Conservation (phyloP, 352 stramenopile genomes). For the Phytopythium cucurbitacearum region DNA sequence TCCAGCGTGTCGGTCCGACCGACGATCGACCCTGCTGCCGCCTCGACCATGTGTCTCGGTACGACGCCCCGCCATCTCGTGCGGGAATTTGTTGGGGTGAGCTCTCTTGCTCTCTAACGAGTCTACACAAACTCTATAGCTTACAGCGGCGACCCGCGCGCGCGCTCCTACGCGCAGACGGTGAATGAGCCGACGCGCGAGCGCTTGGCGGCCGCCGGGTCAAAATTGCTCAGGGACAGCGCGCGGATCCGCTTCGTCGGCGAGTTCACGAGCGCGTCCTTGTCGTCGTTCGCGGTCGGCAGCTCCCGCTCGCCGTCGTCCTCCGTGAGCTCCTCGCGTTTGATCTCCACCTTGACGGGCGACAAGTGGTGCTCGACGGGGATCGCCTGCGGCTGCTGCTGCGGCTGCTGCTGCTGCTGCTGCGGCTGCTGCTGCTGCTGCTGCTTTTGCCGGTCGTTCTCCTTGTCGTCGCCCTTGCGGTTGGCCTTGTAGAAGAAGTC, state of each 20-base stretch:
- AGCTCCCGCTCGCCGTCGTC: not conserved
- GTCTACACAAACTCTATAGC: too few species aligned
- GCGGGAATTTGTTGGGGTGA: too few species aligned
- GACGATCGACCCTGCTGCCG: too few species aligned
- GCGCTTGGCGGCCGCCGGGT: conserved; percentile 50
- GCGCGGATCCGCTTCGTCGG: conserved; percentile 76
- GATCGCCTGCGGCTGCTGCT: too few species aligned
- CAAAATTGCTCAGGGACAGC: conserved; percentile 59
- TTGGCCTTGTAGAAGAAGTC: conserved; percentile 85
- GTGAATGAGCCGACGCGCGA: conserved; percentile 65
- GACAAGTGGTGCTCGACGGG: not conserved
- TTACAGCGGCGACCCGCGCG: too few species aligned
- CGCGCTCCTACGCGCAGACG: conserved; percentile 19
- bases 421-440: not conserved
- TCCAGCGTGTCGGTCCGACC: too few species aligned
- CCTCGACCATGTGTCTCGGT: too few species aligned
- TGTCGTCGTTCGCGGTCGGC: conserved; percentile 17
- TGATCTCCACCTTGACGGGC: conserved; percentile 22
- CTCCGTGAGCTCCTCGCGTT: conserved; percentile 20
- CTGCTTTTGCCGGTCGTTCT: conserved; percentile 14
- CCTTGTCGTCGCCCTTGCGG: conserved; percentile 36
- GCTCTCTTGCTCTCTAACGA: too few species aligned
- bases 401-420: not conserved
- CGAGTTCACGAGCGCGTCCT: conserved; percentile 44
- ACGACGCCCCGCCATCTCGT: too few species aligned